Percentiles rank a stretch among this genome's conserved stretches.
These are phyloP conservation scores for Tetrastigma voinierianum DNA, from an alignment of 164 flowering plant species.

Conservation along the genomic window DNA sequence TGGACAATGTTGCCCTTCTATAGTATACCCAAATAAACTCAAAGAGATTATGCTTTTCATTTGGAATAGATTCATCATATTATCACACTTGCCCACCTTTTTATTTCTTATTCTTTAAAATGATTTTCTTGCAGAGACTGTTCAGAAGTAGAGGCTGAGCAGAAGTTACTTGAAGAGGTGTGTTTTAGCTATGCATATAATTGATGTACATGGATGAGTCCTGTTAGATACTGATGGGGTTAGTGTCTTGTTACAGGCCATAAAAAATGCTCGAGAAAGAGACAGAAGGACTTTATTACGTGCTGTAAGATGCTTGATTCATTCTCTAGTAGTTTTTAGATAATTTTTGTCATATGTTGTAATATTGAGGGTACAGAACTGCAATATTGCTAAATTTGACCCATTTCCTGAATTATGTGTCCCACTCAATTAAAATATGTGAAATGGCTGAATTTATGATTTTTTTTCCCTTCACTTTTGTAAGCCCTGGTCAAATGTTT, in stretches of 20 bases:
- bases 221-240: slow-evolving; percentile 1
- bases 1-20: no score
- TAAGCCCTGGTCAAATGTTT: no score
- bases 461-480: background rate
- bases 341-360: no score
- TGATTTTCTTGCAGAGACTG: slow-evolving; percentile 43
- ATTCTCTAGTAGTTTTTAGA: no score
- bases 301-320: slow-evolving; percentile 49
- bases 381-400: no score
- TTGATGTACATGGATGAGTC: no score
- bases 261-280: slow-evolving; percentile 93
- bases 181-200: background rate
- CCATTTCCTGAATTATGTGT: no score
- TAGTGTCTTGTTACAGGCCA: slow-evolving; percentile 50
- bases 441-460: background rate
- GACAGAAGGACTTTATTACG: slow-evolving; percentile 80
- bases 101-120: background rate
- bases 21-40: no score
- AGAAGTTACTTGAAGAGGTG: slow-evolving; percentile 81
- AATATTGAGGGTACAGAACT: no score
- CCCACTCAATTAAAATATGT: no score
- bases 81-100: background rate
- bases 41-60: no score
- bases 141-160: slow-evolving; percentile 83
- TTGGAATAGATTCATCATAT: no score